Evolutionary conservation across 2,329 filamentous ascomycete species (phyloP).

Genomic region (Diaporthe eres): DNA sequence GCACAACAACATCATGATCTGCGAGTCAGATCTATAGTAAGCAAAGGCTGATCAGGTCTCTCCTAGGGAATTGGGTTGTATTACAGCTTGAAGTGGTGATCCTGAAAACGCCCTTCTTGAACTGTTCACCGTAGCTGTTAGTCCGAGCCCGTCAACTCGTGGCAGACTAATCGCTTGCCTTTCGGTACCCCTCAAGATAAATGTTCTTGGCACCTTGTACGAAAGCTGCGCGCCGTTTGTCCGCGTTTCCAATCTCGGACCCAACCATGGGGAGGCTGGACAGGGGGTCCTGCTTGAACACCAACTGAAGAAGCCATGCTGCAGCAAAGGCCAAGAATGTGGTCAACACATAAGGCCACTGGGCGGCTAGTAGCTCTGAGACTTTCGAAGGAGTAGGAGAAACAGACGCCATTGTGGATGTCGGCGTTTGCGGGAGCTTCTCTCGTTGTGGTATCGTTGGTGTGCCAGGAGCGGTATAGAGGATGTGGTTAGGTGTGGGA

Average conservation of each 20-base stretch:
- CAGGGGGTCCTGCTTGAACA: slow-evolving; percentile 42
- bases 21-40: not conserved
- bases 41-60: not conserved
- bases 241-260: slow-evolving; percentile 46
- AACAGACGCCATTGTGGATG: slow-evolving; percentile 23
- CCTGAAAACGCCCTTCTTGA: slow-evolving; percentile 39
- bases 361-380: slow-evolving; percentile 20
- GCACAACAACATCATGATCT: slow-evolving; percentile 33
- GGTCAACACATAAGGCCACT: slow-evolving; percentile 34
- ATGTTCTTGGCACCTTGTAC: slow-evolving; percentile 45
- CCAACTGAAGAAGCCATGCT: slow-evolving; percentile 32
- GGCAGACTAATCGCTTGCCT: slow-evolving; percentile 40
- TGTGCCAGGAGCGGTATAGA: not conserved
- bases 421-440: not conserved
- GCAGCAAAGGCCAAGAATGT: slow-evolving; percentile 32
- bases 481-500: not conserved
- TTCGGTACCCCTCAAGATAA: slow-evolving; percentile 50
- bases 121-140: not conserved
- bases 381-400: slow-evolving; percentile 20
- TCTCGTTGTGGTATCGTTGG: slow-evolving; percentile 9
- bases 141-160: not conserved
- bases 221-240: slow-evolving; percentile 48
- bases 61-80: no score
- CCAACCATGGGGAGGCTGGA: slow-evolving; percentile 47
- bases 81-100: slow-evolving; percentile 35